A percentile compares a stretch with the other conserved stretches of the same genome.
Evolutionary conservation across 2,329 filamentous ascomycete species (phyloP).

Genomic region (Trichophyton verrucosum): DNA sequence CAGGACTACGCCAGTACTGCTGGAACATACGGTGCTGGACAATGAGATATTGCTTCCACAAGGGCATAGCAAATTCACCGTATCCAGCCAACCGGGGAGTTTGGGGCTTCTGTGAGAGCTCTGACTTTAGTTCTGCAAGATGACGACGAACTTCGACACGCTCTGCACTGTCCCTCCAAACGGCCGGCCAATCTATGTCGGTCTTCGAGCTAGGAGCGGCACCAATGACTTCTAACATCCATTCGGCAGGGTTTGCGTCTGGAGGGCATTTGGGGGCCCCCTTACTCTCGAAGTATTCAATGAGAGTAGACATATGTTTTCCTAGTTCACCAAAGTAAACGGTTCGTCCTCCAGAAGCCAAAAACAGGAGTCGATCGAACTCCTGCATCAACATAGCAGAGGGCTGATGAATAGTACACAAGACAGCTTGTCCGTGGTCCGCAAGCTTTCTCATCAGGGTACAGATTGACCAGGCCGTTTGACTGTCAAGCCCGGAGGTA

Average conservation of each 20-base stretch:
- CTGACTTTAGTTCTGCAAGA: constrained; percentile 41
- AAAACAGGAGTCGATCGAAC: constrained; percentile 55
- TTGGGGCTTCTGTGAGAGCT: constrained; percentile 25
- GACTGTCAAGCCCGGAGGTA: constrained; percentile 83
- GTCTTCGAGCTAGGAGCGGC: constrained; percentile 49
- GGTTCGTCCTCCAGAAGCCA: constrained; percentile 52
- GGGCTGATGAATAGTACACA: constrained; percentile 96
- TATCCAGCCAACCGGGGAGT: constrained; percentile 9
- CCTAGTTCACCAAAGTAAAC: constrained; percentile 61
- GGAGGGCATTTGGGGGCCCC: constrained; percentile 51
- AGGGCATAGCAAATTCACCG: constrained; percentile 69
- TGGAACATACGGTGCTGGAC: constrained; percentile 67
- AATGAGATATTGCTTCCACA: constrained; percentile 52
- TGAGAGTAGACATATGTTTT: constrained; percentile 44
- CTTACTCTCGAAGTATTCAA: constrained; percentile 53
- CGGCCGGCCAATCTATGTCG: constrained; percentile 43
- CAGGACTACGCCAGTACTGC: constrained; percentile 83
- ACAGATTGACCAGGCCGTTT: constrained; percentile 86
- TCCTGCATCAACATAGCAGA: constrained; percentile 89
- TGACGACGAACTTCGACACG: constrained; percentile 32
- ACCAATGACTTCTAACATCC: constrained; percentile 51
- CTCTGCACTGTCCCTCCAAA: constrained; percentile 44
- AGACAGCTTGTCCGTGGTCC: constrained; percentile 76
- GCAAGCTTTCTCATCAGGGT: constrained; percentile 81
- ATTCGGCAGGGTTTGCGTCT: constrained; percentile 63